Base-by-base conservation (phyloP, 2,329 filamentous ascomycete genomes). In the Penicillium sp. region DNA sequence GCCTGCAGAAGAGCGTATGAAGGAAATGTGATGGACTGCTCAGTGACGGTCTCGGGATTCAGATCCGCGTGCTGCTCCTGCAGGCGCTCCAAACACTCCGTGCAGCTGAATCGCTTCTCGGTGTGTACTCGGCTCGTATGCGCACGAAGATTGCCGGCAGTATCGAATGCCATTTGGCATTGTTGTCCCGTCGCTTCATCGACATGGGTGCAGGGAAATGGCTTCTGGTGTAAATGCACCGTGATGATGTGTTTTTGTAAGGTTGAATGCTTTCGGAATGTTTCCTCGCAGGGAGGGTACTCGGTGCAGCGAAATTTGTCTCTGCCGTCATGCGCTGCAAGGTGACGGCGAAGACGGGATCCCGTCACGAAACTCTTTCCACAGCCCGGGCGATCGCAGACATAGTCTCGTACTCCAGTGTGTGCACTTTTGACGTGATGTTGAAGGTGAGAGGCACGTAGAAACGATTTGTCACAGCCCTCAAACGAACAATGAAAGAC, bases 211-310 rank as follows among this genome's bases (percentile, higher is more conserved):
- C 91, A 97, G 4, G 77, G 76, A 60, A 83, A 95, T 0, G 88
- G 82, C 39, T 84, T 81, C 50, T 85, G 70, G 27, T 84, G 75
- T 35, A 91, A 72, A 66, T 97, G 91, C 9, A 83, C 84, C 8
- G 81, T 80, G 46, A 84, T 81, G 53, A 95, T 80, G 65, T 97
- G 91, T 44, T 86, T 84, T 64, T 90, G 83, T 12, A 96, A 76
- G 0, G 90, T 94, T 55, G 89, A 83, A 64, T 89, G 85, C 69
- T 95, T 96, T 52, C 91, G 81, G 67, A 96, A 97, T 18, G 81
- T 82, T 69, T 88, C 80, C 13, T 80, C 78, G 69, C 90, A 95
- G 1, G 79, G 81, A 1, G 79, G 77, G 57, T 81, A 84, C 32
- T 81, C 84, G 24, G 78, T 82, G 63, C 90, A 95, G 48, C 80